phyloP scores from a whole-genome alignment of 306 rosid species.

The Arachis hypogaea region DNA sequence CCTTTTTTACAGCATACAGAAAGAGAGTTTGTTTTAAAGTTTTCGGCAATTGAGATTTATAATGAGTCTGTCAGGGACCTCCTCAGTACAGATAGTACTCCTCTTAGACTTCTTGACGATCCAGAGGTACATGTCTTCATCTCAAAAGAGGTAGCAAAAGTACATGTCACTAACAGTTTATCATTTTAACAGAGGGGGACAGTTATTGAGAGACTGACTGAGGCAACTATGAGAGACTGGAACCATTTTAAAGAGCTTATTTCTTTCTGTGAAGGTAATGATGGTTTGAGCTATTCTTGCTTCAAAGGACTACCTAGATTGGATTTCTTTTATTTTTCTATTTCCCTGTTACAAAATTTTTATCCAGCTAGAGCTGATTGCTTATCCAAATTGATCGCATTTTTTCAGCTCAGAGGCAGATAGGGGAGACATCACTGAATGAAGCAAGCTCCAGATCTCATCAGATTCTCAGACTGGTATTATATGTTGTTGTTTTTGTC shows the following conservation, averaged over 20 bases:
- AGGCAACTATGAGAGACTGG: constrained; percentile 87
- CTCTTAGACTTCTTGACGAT: constrained; percentile 96
- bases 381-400: constrained; percentile 14
- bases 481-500: constrained; percentile 28
- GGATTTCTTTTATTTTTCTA: constrained; percentile 9
- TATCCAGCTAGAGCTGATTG: constrained; percentile 11
- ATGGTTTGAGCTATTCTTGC: constrained; percentile 37
- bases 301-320: constrained; percentile 15
- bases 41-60: constrained; percentile 95
- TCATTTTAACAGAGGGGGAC: constrained; percentile 84
- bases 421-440: constrained; percentile 94
- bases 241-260: constrained; percentile 80
- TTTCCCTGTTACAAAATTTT: neutral
- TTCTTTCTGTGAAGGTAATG: constrained; percentile 83
- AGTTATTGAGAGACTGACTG: constrained; percentile 83
- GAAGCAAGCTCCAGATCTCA: constrained; percentile 99
- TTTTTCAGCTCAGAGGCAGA: constrained; percentile 91
- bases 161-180: constrained; percentile 39
- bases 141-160: constrained; percentile 21
- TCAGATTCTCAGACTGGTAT: constrained; percentile 96
- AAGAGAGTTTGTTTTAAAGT: constrained; percentile 79
- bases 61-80: constrained; percentile 98
- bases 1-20: constrained; percentile 66
- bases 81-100: constrained; percentile 78
- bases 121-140: constrained; percentile 78